Evolutionary conservation across 1,284 basidiomycete genomes (phyloP).

Genomic region (Wallemia ichthyophaga): DNA sequence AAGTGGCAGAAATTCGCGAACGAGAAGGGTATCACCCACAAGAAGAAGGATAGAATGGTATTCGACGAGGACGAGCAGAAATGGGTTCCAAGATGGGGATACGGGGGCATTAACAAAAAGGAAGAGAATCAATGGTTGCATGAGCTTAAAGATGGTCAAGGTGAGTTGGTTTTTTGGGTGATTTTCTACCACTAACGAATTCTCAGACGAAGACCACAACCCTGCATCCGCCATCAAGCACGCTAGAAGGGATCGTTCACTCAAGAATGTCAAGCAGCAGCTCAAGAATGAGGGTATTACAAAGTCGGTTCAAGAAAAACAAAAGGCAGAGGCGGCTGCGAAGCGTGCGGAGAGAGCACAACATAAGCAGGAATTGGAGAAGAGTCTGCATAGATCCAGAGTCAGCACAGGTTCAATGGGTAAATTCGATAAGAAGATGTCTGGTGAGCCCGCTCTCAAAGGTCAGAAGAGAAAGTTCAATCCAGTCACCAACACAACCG

Average conservation of each 20-base stretch:
- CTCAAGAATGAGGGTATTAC: constrained; percentile 47
- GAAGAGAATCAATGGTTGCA: constrained; percentile 72
- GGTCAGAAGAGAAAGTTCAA: constrained; percentile 57
- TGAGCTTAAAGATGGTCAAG: constrained; percentile 41
- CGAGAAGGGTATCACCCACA: constrained; percentile 72
- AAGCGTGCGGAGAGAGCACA: constrained; percentile 18
- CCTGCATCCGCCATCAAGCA: constrained; percentile 43
- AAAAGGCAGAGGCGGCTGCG: constrained; percentile 1
- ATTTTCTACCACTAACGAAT: constrained; percentile 3
- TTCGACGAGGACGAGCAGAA: constrained; percentile 89
- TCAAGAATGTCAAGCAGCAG: constrained; percentile 60
- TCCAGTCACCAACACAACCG: neutral
- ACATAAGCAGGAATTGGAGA: constrained; percentile 44
- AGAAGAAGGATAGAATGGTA: constrained; percentile 43
- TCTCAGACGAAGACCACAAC: constrained; percentile 36
- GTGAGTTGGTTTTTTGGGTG: constrained; percentile 1
- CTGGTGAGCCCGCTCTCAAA: constrained; percentile 62
- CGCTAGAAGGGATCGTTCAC: constrained; percentile 43
- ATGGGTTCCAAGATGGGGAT: constrained; percentile 81
- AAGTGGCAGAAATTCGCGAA: constrained; percentile 94
- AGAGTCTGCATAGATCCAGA: constrained; percentile 44
- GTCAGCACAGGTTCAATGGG: constrained; percentile 78
- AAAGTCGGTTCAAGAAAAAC: constrained; percentile 6
- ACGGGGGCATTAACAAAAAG: constrained; percentile 67
- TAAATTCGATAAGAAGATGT: constrained; percentile 54